Evolutionary conservation across 768 basidiomycete genomes (phyloP), one percentile per base, ranked within the genome.

Genomic region (Ephemerocybe angulata): DNA sequence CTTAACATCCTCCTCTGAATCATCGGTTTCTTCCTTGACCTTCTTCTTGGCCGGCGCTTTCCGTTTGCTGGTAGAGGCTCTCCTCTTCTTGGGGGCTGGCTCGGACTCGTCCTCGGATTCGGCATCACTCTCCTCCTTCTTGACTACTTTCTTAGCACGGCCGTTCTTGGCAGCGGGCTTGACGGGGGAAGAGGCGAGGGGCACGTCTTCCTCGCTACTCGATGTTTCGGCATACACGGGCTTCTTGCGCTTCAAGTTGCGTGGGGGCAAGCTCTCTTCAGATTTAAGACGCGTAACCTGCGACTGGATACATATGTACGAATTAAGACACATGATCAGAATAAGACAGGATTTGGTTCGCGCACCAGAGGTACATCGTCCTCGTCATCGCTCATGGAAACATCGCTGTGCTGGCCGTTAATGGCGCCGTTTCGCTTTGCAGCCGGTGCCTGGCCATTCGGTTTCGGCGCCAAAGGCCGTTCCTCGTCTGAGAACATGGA

Each of bases 361-460:
- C 81, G 60, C 68, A 91, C 90, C 67, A 89, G 74, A 42, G 88
- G 88, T 69, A 83, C 69, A 62, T 89, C 86, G 43, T 86, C 86
- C 37, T 86, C 84, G 50, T 83, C 86, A 55, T 88, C 87, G 58
- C 85, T 87, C 79, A 85, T 80, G 55, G 55, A 51, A 6, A 56
- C 50, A 27, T 56, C 55, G 42, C 42, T 44, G 25, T 35, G 40
- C 30, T 56, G 55, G 41, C 55, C 55, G 37, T 56, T 56, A n/a
- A 51, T 72, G 63, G 70, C 67, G 57, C 75, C 73, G 60, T 83
- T 81, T 55, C 73, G 72, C 58, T 78, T 78, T 58, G 67, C 67
- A 67, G 67, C 70, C 55, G 58, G 56, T 60, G 65, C 60, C 53
- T 61, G 66, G 49, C 75, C 73, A 52, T 79, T 84, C 58, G 76